A percentile compares a stretch with the other conserved stretches of the same genome.
Conservation (phyloP, 768 basidiomycete species). For the Amanita jacksonii region DNA sequence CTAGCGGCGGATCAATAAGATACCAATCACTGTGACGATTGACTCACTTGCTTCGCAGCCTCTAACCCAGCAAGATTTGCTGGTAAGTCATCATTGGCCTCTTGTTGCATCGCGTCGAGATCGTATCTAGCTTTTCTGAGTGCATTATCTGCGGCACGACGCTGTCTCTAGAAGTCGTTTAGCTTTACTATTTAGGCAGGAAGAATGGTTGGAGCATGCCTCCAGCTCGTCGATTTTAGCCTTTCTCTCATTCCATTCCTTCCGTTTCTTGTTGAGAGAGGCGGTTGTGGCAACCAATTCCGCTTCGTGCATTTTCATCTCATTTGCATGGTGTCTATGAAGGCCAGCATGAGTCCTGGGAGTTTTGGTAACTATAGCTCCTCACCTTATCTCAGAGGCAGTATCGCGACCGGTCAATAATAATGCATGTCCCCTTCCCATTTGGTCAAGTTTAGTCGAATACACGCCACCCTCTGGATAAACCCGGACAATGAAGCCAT, state of each 20-base stretch:
- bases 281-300: slow-evolving; percentile 23
- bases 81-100: slow-evolving; percentile 62
- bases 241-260: slow-evolving; percentile 19
- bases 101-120: slow-evolving; percentile 38
- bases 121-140: slow-evolving; percentile 23
- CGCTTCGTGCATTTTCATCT: slow-evolving; percentile 28
- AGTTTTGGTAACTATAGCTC: not conserved
- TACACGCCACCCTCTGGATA: slow-evolving; percentile 67
- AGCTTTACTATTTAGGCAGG: slow-evolving; percentile 14
- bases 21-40: too few relatives aligned
- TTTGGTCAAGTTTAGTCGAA: slow-evolving; percentile 28
- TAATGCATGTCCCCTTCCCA: slow-evolving; percentile 26
- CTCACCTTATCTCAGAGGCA: slow-evolving; percentile 38
- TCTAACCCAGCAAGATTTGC: slow-evolving; percentile 50
- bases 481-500: slow-evolving; percentile 52
- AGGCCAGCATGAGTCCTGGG: not conserved
- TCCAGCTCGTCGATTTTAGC: slow-evolving; percentile 21
- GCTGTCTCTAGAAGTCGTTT: slow-evolving; percentile 11
- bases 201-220: slow-evolving; percentile 17
- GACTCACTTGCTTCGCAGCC: slow-evolving; percentile 41
- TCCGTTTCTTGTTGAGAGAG: slow-evolving; percentile 13
- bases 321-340: slow-evolving; percentile 35
- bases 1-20: slow-evolving; percentile 21
- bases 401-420: slow-evolving; percentile 46
- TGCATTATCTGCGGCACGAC: slow-evolving; percentile 16